Base-by-base conservation (phyloP, 2,329 filamentous ascomycete genomes). In the Chrysosporium keratinophilum region DNA sequence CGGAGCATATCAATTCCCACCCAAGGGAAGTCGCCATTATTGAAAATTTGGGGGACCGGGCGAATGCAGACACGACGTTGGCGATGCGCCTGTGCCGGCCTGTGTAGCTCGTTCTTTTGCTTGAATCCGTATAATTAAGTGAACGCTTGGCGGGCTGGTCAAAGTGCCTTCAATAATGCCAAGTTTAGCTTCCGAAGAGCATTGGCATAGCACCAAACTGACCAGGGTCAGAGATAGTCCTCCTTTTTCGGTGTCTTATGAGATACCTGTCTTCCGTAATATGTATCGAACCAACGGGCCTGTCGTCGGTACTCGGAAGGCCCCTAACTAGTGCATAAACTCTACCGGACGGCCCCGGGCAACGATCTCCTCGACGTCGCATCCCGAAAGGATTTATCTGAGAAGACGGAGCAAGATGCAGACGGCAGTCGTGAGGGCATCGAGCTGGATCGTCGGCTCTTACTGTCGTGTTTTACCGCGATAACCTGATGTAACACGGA, bases 121-220 rank as follows among this genome's bases (percentile, higher is more conserved):
- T 28, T 28, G 23, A 28, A 28, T 28, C 23, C 23, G 23, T 28
- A 28, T 28, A 28, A 28, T 28, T 28, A 44, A 44, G 10, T 28
- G 19, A 44, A 5, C 23, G 23, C 11, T 28, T 28, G 41, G 17
- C 11, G 20, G 19, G 23, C 10, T 44, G 41, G 41, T 44, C 44
- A 47, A 39, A 39, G 45, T 23, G 17, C 34, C 20, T 40, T 41
- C 35, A 19, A 44, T 19, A 44, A 15, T 50, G 48, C 48, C 23
- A 34, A 43, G 28, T 50, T 50, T 50, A 42, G 48, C 48, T 50
- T 50, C 48, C 48, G 48, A 50, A 43, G 11, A 39, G 35, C 47
- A 40, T 41, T 50, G 35, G 35, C 35, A 15, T 12, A 23, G 37
- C 33, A 42, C 39, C 15, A 35, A 31, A 33, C 3, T 31, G 44